These are phyloP conservation scores for Yarrowia sp. DNA, from an alignment of 805 yeast species.

Conservation along the genomic window DNA sequence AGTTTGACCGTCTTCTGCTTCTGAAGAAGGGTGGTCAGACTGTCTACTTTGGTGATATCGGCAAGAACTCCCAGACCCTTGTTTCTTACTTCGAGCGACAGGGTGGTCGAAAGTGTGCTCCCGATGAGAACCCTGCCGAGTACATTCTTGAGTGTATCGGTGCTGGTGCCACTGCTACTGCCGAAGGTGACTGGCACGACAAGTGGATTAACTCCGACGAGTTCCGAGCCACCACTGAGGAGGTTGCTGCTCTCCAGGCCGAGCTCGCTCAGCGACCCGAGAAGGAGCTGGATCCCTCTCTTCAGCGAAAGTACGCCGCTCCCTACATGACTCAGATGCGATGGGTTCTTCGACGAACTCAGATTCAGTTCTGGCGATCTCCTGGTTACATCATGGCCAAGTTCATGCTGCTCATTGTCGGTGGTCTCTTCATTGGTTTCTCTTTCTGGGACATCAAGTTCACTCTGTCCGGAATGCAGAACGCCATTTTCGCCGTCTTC, in stretches of 20 bases:
- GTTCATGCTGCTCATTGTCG: conserved; percentile 47
- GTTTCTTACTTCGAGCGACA: conserved; percentile 65
- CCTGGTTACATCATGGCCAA: conserved; percentile 64
- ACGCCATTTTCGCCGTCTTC: conserved; percentile 59
- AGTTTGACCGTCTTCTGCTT: conserved; percentile 64
- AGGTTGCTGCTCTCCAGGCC: conserved; percentile 40
- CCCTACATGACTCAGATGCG: conserved; percentile 48
- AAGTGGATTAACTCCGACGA: conserved; percentile 57
- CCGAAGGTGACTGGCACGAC: conserved; percentile 59
- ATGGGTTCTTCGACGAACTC: conserved; percentile 46
- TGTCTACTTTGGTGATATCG: conserved; percentile 80
- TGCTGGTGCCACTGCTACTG: conserved; percentile 72
- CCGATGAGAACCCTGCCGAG: conserved; percentile 70
- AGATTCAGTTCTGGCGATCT: conserved; percentile 54
- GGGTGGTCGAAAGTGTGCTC: conserved; percentile 67
- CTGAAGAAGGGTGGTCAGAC: conserved; percentile 75
- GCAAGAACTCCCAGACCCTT: conserved; percentile 57
- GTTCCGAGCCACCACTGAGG: conserved; percentile 38
- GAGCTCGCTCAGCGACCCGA: conserved; percentile 36
- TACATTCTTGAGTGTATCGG: conserved; percentile 73
- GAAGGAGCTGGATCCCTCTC: conserved; percentile 32
- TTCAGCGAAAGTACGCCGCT: conserved; percentile 44
- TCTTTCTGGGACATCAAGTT: conserved; percentile 59
- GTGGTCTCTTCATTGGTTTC: conserved; percentile 70
- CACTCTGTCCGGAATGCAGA: conserved; percentile 54